Base-by-base conservation (phyloP, 805 yeast species). In the Kregervanrija delftensis region DNA sequence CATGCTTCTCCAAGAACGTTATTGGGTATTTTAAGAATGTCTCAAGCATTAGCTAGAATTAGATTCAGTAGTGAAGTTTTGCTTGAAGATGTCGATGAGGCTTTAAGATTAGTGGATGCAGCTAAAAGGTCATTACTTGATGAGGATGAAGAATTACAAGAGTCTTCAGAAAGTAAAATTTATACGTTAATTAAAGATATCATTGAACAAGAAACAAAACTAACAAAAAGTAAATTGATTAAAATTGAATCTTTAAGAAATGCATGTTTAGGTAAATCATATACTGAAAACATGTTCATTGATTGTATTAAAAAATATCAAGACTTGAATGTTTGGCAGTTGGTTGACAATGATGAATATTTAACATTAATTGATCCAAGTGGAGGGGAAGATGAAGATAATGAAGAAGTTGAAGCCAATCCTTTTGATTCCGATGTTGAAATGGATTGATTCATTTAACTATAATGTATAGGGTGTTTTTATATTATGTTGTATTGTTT, bases 1-100 rank as follows among this genome's bases (percentile, higher is more conserved):
- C 97, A 90, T 65, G 84, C 95, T 15, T 90, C 99, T 1, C 97
- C 98, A 46, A 83, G 99, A 72, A 89, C 98, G 2, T 73, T 93
- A 50, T 72, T 93, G 46, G 98, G 93, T 54, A 83, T 95, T 41
- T 68, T 93, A 53, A 82, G 99, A 68, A 73, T 93, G 74, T 77
- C 99, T 1, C 98, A 91, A 67, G 99, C 97, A 1, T 73, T 86
- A 50, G 98, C 99, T 0, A 76, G 96, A 56, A 73, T 93, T 47
- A 75, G 97, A 59, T 87, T 93, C 61, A 81, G 82, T 46, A 73
- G 83, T 49, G 66, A 59, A 14, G 98, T 93, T 8, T 73, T 71
- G 31, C 67, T 72, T 37, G 86, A 78, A 46, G 98, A 93, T 64
- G 96, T 93, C 35, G 98, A 93, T 58, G 99, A 93, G 67, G 96